Percentiles rank a stretch among this genome's conserved stretches.
These are phyloP conservation scores for Pichia scutulata DNA, from an alignment of 805 yeast genomes.

Conservation along the genomic window DNA sequence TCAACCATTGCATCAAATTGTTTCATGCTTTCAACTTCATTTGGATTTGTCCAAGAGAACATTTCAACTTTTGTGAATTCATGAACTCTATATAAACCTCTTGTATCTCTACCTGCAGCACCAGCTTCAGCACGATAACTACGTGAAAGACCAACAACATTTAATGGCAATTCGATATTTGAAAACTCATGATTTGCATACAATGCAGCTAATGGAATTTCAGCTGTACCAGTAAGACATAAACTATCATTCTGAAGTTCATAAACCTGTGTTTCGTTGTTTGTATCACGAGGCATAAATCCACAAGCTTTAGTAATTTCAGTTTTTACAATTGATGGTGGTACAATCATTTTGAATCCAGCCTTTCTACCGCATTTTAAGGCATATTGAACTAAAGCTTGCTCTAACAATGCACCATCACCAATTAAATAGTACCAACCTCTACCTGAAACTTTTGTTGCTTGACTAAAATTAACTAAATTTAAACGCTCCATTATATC, in stretches of 20 bases:
- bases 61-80: conserved; percentile 94
- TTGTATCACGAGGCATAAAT: conserved; percentile 84
- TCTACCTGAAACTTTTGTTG: conserved; percentile 70
- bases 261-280: conserved; percentile 81
- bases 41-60: conserved; percentile 59
- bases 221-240: conserved; percentile 90
- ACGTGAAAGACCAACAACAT: conserved; percentile 73
- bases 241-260: conserved; percentile 40
- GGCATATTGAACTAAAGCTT: conserved; percentile 79
- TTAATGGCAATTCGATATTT: conserved; percentile 39
- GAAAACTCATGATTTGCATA: conserved; percentile 39
- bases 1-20: conserved; percentile 53
- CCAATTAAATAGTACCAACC: conserved; percentile 83
- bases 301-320: conserved; percentile 87
- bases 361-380: conserved; percentile 52
- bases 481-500: conserved; percentile 60
- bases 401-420: conserved; percentile 84
- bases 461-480: conserved; percentile 62
- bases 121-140: conserved; percentile 96
- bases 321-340: conserved; percentile 79
- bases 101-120: conserved; percentile 86
- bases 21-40: conserved; percentile 28
- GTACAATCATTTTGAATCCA: conserved; percentile 66
- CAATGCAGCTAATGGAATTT: conserved; percentile 84
- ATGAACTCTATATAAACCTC: conserved; percentile 89